Evolutionary conservation across 371 early-diverging fungal species (phyloP).

Genomic region (Mucor sp.): DNA sequence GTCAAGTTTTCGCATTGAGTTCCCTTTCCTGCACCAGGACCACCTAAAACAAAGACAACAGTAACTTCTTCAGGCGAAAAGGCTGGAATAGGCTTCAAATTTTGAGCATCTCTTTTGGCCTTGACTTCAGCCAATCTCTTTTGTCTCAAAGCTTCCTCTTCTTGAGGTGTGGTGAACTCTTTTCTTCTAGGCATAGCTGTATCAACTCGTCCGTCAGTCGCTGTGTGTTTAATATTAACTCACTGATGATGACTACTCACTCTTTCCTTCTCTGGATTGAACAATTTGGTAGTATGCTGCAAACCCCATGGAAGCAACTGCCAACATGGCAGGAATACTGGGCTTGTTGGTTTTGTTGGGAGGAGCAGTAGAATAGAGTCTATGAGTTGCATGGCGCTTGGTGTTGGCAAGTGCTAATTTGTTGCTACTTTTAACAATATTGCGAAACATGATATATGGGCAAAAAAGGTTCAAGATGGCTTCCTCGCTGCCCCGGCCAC

Average conservation of each 20-base stretch:
- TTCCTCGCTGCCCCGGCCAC: not conserved
- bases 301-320: slow-evolving; percentile 57
- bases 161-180: slow-evolving; percentile 15
- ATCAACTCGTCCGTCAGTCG: not conserved
- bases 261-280: slow-evolving; percentile 48
- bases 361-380: slow-evolving; percentile 24
- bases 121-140: slow-evolving; percentile 17
- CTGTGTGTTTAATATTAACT: not conserved
- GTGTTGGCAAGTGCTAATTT: slow-evolving; percentile 5
- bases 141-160: slow-evolving; percentile 23
- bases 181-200: slow-evolving; percentile 30
- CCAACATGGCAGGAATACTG: slow-evolving; percentile 50
- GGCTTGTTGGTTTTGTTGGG: slow-evolving; percentile 24
- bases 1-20: slow-evolving; percentile 90
- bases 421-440: slow-evolving; percentile 11
- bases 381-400: slow-evolving; percentile 8
- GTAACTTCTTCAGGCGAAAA: slow-evolving; percentile 53
- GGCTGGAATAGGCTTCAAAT: slow-evolving; percentile 30
- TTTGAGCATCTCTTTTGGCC: slow-evolving; percentile 18
- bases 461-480: not conserved
- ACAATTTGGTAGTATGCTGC: slow-evolving; percentile 51
- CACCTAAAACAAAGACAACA: slow-evolving; percentile 78
- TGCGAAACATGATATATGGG: slow-evolving; percentile 20
- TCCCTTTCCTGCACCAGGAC: slow-evolving; percentile 89
- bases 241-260: slow-evolving; percentile 23